Conservation (phyloP, 805 yeast species). For the Metschnikowia koreensis region DNA sequence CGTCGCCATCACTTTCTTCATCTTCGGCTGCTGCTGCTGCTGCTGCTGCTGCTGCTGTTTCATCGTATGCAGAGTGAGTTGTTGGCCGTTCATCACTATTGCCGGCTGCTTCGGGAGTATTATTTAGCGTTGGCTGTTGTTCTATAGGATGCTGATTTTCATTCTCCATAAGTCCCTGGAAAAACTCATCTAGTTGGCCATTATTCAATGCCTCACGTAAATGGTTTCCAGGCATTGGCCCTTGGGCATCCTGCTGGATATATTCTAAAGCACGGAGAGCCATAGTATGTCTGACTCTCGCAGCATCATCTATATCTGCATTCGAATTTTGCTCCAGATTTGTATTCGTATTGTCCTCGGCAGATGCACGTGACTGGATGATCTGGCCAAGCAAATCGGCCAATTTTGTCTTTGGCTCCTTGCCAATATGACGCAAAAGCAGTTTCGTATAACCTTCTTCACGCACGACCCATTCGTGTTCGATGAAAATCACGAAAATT, state of each 20-base stretch:
- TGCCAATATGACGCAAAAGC: conserved; percentile 59
- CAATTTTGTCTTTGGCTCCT: conserved; percentile 44
- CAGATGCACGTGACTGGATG: conserved; percentile 1
- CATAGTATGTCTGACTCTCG: conserved; percentile 5
- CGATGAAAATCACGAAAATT: conserved; percentile 49
- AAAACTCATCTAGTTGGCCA: conserved; percentile 9
- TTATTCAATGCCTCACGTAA: conserved; percentile 16
- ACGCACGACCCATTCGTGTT: conserved; percentile 67
- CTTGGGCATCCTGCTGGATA: conserved; percentile 13
- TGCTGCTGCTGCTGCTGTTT: no score
- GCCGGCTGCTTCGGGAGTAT: no score
- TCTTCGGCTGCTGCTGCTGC: not conserved
- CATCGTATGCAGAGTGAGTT: no score
- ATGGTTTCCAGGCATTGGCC: conserved; percentile 3
- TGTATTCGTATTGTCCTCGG: not conserved
- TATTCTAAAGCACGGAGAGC: conserved; percentile 18
- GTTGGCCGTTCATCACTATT: no score
- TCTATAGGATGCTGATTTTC: not conserved
- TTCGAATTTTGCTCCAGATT: not conserved
- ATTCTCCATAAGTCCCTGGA: not conserved
- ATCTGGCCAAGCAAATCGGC: conserved; percentile 31
- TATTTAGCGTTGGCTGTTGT: no score
- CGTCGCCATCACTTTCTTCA: not conserved
- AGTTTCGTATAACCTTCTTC: conserved; percentile 68
- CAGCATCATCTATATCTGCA: not conserved